Evolutionary conservation across 2,329 filamentous ascomycete genomes (phyloP).

Genomic region (Atkinsonella hypoxylon): DNA sequence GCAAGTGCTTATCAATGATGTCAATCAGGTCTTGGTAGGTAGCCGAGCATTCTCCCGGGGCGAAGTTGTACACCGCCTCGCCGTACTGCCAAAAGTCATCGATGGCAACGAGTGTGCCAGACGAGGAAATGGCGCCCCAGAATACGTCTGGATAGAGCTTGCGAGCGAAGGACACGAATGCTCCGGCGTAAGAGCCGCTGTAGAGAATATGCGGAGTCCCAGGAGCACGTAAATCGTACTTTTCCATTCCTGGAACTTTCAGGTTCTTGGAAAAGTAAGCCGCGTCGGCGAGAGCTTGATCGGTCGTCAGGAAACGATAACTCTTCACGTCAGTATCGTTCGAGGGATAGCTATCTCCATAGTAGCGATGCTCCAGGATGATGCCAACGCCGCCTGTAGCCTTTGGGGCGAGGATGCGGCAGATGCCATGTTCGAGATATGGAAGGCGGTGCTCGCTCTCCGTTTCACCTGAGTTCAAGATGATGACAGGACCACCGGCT

Average conservation of each 20-base stretch:
- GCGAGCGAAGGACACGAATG: slow-evolving; percentile 64
- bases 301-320: slow-evolving; percentile 70
- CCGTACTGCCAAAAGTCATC: slow-evolving; percentile 61
- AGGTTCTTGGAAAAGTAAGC: slow-evolving; percentile 70
- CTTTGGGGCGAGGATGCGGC: slow-evolving; percentile 55
- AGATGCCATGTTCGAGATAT: slow-evolving; percentile 67
- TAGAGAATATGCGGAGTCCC: slow-evolving; percentile 65
- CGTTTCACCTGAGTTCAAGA: slow-evolving; percentile 64
- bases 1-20: slow-evolving; percentile 27
- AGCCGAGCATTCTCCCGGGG: slow-evolving; percentile 48
- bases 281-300: slow-evolving; percentile 70
- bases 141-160: slow-evolving; percentile 68
- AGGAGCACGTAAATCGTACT: slow-evolving; percentile 52
- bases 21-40: slow-evolving; percentile 46
- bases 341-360: slow-evolving; percentile 63
- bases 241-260: slow-evolving; percentile 56
- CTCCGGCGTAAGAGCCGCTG: slow-evolving; percentile 74
- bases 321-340: slow-evolving; percentile 54
- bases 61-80: slow-evolving; percentile 37
- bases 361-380: slow-evolving; percentile 79
- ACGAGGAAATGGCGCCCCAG: slow-evolving; percentile 69
- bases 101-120: slow-evolving; percentile 66
- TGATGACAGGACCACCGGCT: slow-evolving; percentile 67
- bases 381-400: slow-evolving; percentile 66
- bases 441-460: slow-evolving; percentile 48